Evolutionary conservation across 805 yeast species (phyloP), one percentile per base, ranked within the genome.

Genomic region (Yarrowia deformans): DNA sequence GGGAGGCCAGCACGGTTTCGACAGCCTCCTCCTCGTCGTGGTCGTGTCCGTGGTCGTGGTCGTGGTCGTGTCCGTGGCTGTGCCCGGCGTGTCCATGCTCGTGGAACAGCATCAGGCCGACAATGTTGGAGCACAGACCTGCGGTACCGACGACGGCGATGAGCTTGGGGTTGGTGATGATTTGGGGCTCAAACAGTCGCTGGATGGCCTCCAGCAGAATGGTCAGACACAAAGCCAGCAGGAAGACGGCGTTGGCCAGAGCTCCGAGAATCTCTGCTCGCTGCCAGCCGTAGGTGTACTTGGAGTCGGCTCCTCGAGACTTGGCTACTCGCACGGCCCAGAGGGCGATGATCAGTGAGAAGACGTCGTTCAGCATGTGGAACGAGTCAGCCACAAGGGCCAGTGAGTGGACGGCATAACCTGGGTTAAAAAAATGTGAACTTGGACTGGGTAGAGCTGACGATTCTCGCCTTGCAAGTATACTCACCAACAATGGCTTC

Each of bases 211-310:
- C 99, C 71, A 95, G 87, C 73, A 91, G 85, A 72, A 94, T 95
- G 39, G 97, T 88, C 76, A 95, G 88, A 77, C 99, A 94, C 71
- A 94, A 84, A 0, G 98, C 98, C 72, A 95, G 82, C 72, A 94
- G 79, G 74, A 95, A 95, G 10, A 95, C 97, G 2, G 97, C 97
- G 76, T 94, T 94, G 73, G 94, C 86, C 70, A 94, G 83, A 9
- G 98, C 99, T 69, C 99, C 99, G 71, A 94, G 83, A 67, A 94
- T 93, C 79, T 94, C 99, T 6, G 98, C 98, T 73, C 99, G 84
- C 78, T 94, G 97, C 97, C 98, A 92, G 18, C 99, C 99, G 75
- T 95, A 94, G 2, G 98, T 95, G 80, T 91, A 94, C 70, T 88
- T 88, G 2, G 95, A 89, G 77, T 92, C 95, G 0, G 97, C 95